These are phyloP conservation scores for Lupinus albus DNA, from an alignment of 306 rosid genomes.

Conservation along the genomic window DNA sequence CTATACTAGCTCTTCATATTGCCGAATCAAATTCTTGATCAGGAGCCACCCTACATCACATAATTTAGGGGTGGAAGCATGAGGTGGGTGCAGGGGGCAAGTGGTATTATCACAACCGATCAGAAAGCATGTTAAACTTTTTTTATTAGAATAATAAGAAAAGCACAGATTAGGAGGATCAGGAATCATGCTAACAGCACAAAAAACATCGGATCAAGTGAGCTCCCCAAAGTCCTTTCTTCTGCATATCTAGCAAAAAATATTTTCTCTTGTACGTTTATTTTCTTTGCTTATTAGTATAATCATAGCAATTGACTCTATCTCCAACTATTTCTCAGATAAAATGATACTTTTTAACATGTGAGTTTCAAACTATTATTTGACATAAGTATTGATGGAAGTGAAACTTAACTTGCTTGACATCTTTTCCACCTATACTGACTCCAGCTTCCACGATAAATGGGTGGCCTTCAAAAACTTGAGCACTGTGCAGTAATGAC, in stretches of 20 bases:
- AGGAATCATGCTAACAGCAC: background rate
- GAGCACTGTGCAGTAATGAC: constrained; percentile 61
- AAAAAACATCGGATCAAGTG: background rate
- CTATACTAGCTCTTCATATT: constrained; percentile 36
- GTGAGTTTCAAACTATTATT: constrained; percentile 28
- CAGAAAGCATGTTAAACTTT: constrained; percentile 21
- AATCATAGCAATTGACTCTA: constrained; percentile 4
- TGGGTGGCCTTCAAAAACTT: constrained; percentile 97
- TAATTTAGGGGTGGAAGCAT: constrained; percentile 9
- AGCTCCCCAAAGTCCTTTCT: background rate
- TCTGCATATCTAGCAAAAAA: constrained; percentile 5
- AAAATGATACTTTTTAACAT: constrained; percentile 22
- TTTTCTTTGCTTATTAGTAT: constrained; percentile 23
- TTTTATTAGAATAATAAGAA: constrained; percentile 6
- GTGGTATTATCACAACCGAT: constrained; percentile 1
- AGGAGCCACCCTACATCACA: constrained; percentile 3
- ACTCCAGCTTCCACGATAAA: constrained; percentile 98
- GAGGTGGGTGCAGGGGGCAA: background rate
- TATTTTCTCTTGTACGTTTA: constrained; percentile 9
- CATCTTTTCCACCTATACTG: constrained; percentile 93
- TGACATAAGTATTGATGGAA: constrained; percentile 32
- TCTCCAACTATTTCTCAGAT: constrained; percentile 25
- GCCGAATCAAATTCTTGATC: constrained; percentile 18
- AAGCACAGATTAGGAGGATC: background rate
- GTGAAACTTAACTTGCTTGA: constrained; percentile 70